A percentile compares a stretch with the other conserved stretches of the same genome.
These are phyloP conservation scores for Asterochloris erici DNA, from an alignment of 139 green algal species.

Conservation along the genomic window DNA sequence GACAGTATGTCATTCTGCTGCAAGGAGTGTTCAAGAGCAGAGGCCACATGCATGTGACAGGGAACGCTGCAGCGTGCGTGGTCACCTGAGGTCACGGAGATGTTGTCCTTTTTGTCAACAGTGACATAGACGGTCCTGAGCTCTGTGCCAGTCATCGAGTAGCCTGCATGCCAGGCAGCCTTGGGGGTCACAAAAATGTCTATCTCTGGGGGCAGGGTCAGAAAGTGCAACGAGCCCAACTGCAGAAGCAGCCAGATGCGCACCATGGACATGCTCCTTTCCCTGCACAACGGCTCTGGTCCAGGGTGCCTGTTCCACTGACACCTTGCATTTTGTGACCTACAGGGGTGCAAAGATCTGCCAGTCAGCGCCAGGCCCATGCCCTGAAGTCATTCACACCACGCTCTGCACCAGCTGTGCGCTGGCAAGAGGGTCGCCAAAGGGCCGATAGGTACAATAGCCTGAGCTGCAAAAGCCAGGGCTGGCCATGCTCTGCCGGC, in stretches of 20 bases:
- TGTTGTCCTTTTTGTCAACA: conserved; percentile 46
- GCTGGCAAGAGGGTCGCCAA: not conserved
- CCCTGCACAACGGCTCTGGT: conserved; percentile 51
- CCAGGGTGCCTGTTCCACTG: conserved; percentile 87
- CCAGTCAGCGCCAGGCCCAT: not conserved
- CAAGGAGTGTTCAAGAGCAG: not conserved
- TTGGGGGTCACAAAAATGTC: not conserved
- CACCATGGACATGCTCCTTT: conserved; percentile 74
- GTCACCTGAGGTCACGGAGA: conserved; percentile 54
- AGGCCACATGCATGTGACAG: not conserved
- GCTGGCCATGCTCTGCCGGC: not conserved
- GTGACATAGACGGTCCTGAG: conserved; percentile 59
- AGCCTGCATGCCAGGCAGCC: conserved; percentile 40
- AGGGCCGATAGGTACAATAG: too few species aligned
- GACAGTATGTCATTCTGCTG: not conserved
- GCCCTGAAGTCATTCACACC: too few species aligned
- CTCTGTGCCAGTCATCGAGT: conserved; percentile 50
- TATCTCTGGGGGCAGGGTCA: not conserved
- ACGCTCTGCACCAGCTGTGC: too few species aligned
- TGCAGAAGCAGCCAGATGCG: not conserved
- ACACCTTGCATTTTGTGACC: conserved; percentile 81
- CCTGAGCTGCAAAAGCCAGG: not conserved
- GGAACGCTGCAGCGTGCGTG: not conserved
- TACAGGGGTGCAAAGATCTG: conserved; percentile 19
- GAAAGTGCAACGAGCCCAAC: not conserved